Evolutionary conservation across 2,329 filamentous ascomycete species (phyloP).

Genomic region (Venturia nashicola): DNA sequence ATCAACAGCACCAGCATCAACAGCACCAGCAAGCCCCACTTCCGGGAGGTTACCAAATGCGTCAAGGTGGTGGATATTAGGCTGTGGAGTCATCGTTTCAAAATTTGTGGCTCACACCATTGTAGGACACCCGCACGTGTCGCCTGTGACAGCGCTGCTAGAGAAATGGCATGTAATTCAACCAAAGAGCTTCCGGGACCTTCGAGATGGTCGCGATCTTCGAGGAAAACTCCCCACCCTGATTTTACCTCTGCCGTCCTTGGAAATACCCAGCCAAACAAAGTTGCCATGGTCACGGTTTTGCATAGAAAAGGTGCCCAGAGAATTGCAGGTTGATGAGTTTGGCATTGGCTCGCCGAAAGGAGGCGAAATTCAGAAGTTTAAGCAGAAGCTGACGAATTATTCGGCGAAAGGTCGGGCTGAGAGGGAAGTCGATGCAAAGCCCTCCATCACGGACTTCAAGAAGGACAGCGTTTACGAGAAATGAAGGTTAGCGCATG

Average conservation of each 20-base stretch:
- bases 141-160: background rate
- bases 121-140: background rate
- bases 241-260: too few relatives aligned
- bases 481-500: background rate
- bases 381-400: background rate
- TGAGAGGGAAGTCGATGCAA: background rate
- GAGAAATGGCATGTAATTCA: background rate
- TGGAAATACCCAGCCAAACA: too few relatives aligned
- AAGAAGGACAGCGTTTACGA: too few relatives aligned
- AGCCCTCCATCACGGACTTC: background rate
- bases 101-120: background rate
- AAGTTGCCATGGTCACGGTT: too few relatives aligned
- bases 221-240: too few relatives aligned
- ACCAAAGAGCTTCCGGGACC: too few relatives aligned
- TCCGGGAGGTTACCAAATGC: slow-evolving; percentile 1
- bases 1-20: background rate
- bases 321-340: background rate
- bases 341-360: background rate
- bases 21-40: background rate
- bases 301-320: too few relatives aligned
- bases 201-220: too few relatives aligned
- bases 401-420: background rate
- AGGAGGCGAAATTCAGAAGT: background rate
- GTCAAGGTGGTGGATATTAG: background rate
- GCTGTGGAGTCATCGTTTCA: background rate